Evolutionary conservation across 1,284 basidiomycete genomes (phyloP).

Genomic region (Fomitopsis betulina): DNA sequence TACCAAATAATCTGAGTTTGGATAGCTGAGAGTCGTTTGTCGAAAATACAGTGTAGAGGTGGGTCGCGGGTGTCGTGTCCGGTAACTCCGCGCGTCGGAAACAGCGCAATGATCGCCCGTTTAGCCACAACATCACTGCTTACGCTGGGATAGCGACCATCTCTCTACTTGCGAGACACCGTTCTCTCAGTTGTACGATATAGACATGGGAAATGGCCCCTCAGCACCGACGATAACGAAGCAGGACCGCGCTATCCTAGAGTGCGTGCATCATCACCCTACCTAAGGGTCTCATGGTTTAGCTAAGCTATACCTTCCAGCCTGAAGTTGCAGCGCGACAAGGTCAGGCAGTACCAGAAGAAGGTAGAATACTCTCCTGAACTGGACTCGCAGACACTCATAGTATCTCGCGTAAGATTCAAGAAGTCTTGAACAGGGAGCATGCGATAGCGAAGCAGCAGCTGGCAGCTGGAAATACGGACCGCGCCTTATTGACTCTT

Average conservation of each 20-base stretch:
- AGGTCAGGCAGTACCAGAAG: slow-evolving; percentile 92
- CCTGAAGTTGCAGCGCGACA: slow-evolving; percentile 94
- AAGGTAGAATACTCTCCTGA: slow-evolving; percentile 50
- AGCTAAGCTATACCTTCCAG: slow-evolving; percentile 34
- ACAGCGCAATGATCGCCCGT: not conserved
- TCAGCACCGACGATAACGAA: slow-evolving; percentile 87
- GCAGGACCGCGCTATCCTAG: slow-evolving; percentile 91
- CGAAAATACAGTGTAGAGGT: too few relatives aligned
- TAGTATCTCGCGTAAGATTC: slow-evolving; percentile 54
- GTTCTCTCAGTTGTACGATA: not conserved
- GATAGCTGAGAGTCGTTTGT: too few relatives aligned
- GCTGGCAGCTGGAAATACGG: slow-evolving; percentile 78
- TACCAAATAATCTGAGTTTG: too few relatives aligned
- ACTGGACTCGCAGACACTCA: not conserved
- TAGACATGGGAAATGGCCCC: slow-evolving; percentile 64
- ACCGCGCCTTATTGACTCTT: slow-evolving; percentile 82
- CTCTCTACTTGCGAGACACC: too few relatives aligned
- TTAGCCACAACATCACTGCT: not conserved
- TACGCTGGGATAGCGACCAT: not conserved
- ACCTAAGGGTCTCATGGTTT: slow-evolving; percentile 26
- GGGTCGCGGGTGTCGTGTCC: not conserved
- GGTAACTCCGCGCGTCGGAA: not conserved
- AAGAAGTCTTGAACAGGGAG: slow-evolving; percentile 83
- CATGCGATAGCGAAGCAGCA: slow-evolving; percentile 86
- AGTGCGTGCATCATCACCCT: slow-evolving; percentile 44